Base-by-base conservation (phyloP, 2,329 filamentous ascomycete genomes). In the Teratosphaeria zuluensis region DNA sequence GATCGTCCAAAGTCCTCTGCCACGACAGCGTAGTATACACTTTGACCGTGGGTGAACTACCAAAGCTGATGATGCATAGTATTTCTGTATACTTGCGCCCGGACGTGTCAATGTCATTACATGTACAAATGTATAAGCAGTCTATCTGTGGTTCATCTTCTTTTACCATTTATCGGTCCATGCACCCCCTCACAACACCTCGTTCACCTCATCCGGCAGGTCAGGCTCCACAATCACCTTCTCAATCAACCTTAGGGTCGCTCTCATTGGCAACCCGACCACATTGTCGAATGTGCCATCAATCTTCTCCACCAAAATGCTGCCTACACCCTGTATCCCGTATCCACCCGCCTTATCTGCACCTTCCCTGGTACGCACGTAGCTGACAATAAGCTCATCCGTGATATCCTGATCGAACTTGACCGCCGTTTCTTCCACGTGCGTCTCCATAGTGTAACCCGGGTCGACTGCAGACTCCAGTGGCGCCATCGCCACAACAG, bases 311-410 rank as follows among this genome's bases (percentile, higher is more conserved):
- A 99, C 85, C 59, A 99, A 75, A 71, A 96, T 85, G 8, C 89
- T 87, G 1, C 89, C 94, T 11, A 92, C 78, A 0, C 92, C 94
- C 75, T 99, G 94, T 56, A 99, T 83, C 1, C 90, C 94, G 74
- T 99, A 99, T 0, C 94, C 94, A 1, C 94, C 94, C 0, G 94
- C 94, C 79, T 97, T 99, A 74, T 97, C 94, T 11, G 85, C 91
- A 1, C 94, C 94, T 78, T 99, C 94, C 58, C 92, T 81, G 24
- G 92, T 96, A 69, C 80, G 82, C 59, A 92, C 87, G 70, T 92
- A 92, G 56, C 82, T 83, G 66, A 90, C 78, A 60, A 97, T 86
- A 65, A 96, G 82, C 60, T 95, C 91, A 75, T 99, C 92, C 14
- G 84, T 84, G 4, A 86, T 79, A 74, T 62, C 64, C 59, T 79